Evolutionary conservation across 106 monocot genomes (phyloP).

Genomic region (Dendrobium nobile): DNA sequence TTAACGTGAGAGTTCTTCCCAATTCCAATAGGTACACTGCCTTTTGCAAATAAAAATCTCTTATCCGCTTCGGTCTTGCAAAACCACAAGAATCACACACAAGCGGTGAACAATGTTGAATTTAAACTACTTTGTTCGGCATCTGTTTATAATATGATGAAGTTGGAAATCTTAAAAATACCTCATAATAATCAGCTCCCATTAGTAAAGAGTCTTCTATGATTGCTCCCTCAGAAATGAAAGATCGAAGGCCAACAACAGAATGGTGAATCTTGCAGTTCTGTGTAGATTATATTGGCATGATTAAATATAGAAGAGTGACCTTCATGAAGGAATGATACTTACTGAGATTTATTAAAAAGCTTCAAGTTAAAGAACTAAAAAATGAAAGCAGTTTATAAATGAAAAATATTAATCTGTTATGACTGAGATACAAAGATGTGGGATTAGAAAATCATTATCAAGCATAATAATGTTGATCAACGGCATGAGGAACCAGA

Average conservation of each 20-base stretch:
- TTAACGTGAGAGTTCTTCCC: slow-evolving; percentile 83
- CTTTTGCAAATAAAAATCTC: slow-evolving; percentile 57
- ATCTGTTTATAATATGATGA: background rate
- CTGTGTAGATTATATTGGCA: slow-evolving; percentile 18
- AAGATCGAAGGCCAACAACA: slow-evolving; percentile 88
- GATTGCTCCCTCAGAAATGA: slow-evolving; percentile 86
- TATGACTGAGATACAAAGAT: background rate
- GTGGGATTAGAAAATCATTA: no score
- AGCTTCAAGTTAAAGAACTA: background rate
- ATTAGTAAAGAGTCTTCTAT: slow-evolving; percentile 86
- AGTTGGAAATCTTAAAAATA: slow-evolving; percentile 14
- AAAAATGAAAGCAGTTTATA: background rate
- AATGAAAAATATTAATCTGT: background rate
- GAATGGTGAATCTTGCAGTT: slow-evolving; percentile 92
- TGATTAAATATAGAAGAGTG: background rate
- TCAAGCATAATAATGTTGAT: no score
- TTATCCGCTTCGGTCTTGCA: slow-evolving; percentile 76
- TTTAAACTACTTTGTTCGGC: background rate
- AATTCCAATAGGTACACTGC: slow-evolving; percentile 84
- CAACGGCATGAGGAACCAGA: no score
- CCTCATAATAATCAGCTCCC: slow-evolving; percentile 99
- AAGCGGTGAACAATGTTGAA: background rate
- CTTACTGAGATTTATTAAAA: background rate
- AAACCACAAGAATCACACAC: background rate
- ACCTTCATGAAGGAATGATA: background rate